Base-by-base conservation (phyloP, 768 basidiomycete genomes). In the Rhizopogon roseolus region DNA sequence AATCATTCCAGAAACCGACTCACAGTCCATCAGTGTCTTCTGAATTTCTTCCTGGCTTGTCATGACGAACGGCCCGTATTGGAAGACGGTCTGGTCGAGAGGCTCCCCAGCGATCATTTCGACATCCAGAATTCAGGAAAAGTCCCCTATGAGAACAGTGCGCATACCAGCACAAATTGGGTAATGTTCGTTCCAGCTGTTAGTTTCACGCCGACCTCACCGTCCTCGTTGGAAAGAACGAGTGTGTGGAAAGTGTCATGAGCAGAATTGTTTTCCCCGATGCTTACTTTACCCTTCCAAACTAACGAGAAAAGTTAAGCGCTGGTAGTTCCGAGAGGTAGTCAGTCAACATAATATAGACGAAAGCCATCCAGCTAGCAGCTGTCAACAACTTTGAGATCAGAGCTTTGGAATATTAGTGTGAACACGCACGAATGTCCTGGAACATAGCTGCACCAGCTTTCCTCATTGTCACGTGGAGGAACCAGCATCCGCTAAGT, bases 401-500 rank as follows among this genome's bases (percentile, higher is more conserved):
- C 10, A 7, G 9, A 22, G 34, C 8, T 48, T 16, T 34, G 19
- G 49, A 50, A 1, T 39, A 41, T 38, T 37, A 14, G 36, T n/a
- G 41, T n/a, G 41, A 37, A 17, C 11, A 71, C 86, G 64, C 59
- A 84, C 90, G 94, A 39, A 98, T 75, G 9, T 86, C 82, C 66
- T 95, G 95, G 74, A 90, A 96, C 32, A 92, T 78, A 29, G 66
- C 64, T 40, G 70, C 75, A 2, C 80, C 84, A 29, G 81, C 77
- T 55, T 78, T 78, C 27, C 77, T 71, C 66, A 95, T 84, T 54
- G 73, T 82, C 56, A 87, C 71, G 64, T 95, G 91, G 72, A 95
- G 86, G 70, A 83, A 97, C 90, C 92, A 95, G 69, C 93, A 95
- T 5, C 95, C 95, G 11, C 95, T 94, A 0, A 94, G 79, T 0